A percentile compares a stretch with the other conserved stretches of the same genome.
These are phyloP conservation scores for Mycocentrospora acerina DNA, from an alignment of 2,329 filamentous ascomycete genomes.

Conservation along the genomic window DNA sequence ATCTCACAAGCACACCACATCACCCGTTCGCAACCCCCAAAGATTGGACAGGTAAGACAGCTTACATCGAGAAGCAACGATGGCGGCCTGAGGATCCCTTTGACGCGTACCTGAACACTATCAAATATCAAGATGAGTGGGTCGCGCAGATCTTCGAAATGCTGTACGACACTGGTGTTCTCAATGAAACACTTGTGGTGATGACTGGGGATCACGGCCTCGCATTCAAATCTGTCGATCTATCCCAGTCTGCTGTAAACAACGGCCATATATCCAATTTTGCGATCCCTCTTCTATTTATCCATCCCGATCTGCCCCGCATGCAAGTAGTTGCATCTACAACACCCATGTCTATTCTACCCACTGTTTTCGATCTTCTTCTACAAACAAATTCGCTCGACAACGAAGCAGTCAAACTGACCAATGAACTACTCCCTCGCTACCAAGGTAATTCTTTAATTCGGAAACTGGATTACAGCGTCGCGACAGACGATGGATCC, in stretches of 20 bases:
- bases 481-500: constrained; percentile 6
- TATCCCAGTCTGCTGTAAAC: constrained; percentile 15
- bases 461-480: constrained; percentile 10
- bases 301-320: constrained; percentile 15
- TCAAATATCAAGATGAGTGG: constrained; percentile 19
- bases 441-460: constrained; percentile 18
- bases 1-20: constrained; percentile 17
- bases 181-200: constrained; percentile 15
- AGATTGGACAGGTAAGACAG: constrained; percentile 9
- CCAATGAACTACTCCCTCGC: constrained; percentile 8
- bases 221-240: constrained; percentile 16
- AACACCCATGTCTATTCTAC: constrained; percentile 16
- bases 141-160: constrained; percentile 18
- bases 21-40: constrained; percentile 17
- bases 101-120: constrained; percentile 17
- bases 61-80: constrained; percentile 12
- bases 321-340: constrained; percentile 16
- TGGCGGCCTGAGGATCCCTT: constrained; percentile 16
- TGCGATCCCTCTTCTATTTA: constrained; percentile 15
- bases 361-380: constrained; percentile 16
- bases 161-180: constrained; percentile 14
- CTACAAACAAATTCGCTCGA: constrained; percentile 13
- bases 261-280: constrained; percentile 19
- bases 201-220: constrained; percentile 20
- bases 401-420: constrained; percentile 3